phyloP scores from a whole-genome alignment of 2,329 filamentous ascomycete species.

The Fusarium lateritium region DNA sequence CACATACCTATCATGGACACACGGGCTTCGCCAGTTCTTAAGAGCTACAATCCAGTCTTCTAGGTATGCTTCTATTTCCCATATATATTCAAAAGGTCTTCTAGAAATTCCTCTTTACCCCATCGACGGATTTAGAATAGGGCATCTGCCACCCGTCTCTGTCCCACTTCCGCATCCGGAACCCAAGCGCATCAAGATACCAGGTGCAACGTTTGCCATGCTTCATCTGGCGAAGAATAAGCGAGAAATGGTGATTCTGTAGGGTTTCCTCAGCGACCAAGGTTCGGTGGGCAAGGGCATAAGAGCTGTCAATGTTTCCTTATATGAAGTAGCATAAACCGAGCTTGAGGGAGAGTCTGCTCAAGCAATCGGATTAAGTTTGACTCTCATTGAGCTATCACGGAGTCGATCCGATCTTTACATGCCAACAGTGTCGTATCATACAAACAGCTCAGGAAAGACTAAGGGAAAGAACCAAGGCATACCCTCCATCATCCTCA shows the following conservation, averaged over 20 bases:
- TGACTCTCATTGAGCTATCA: background rate
- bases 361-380: too few species aligned
- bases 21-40: too few species aligned
- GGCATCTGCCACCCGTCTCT: background rate
- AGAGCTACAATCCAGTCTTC: too few species aligned
- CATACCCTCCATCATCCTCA: fast-evolving
- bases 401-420: too few species aligned
- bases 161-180: constrained; percentile 33
- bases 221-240: constrained; percentile 36
- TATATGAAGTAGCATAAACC: constrained; percentile 12
- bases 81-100: too few species aligned
- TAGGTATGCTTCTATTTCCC: too few species aligned
- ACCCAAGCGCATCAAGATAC: background rate
- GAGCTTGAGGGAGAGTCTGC: background rate
- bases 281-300: background rate
- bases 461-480: background rate
- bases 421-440: too few species aligned
- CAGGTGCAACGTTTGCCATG: constrained; percentile 20
- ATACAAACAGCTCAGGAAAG: background rate
- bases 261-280: constrained; percentile 17
- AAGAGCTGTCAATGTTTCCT: background rate
- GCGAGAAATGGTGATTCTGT: background rate
- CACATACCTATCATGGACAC: too few species aligned
- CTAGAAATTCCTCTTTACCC: background rate
- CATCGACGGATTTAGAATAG: background rate